phyloP scores from a whole-genome alignment of 1,284 basidiomycete species.

The Ceratobasidium sp. region DNA sequence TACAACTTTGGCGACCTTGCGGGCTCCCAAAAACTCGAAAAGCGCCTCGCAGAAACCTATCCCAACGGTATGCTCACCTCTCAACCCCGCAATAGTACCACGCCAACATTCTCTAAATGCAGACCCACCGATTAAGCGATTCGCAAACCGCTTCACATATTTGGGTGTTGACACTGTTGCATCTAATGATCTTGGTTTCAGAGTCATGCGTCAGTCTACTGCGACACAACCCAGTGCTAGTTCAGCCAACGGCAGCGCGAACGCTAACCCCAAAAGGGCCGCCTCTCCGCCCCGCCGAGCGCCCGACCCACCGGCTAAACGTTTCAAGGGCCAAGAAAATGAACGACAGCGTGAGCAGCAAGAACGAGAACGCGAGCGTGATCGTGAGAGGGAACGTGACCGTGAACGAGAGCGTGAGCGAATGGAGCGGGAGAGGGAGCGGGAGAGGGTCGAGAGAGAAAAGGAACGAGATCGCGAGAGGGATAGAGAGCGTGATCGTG shows the following conservation, averaged over 20 bases:
- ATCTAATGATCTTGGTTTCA: slow-evolving; percentile 85
- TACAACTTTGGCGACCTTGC: slow-evolving; percentile 95
- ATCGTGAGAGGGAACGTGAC: slow-evolving; percentile 58
- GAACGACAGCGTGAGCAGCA: slow-evolving; percentile 56
- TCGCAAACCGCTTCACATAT: slow-evolving; percentile 92
- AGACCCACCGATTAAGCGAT: slow-evolving; percentile 92
- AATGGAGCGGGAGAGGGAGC: slow-evolving; percentile 60
- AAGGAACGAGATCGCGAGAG: slow-evolving; percentile 58
- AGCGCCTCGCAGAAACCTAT: slow-evolving; percentile 88
- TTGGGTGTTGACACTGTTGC: slow-evolving; percentile 90
- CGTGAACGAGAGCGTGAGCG: slow-evolving; percentile 61
- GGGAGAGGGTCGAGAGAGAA: slow-evolving; percentile 63
- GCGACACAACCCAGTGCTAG: slow-evolving; percentile 50
- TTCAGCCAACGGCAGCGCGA: slow-evolving; percentile 24
- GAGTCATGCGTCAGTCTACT: slow-evolving; percentile 42
- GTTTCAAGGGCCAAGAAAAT: slow-evolving; percentile 60
- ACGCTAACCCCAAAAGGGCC: slow-evolving; percentile 44
- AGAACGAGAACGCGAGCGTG: slow-evolving; percentile 65
- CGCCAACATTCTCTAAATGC: background rate
- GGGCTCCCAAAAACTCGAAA: slow-evolving; percentile 89
- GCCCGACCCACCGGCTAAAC: slow-evolving; percentile 64
- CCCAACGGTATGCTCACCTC: slow-evolving; percentile 72
- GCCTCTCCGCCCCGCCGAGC: slow-evolving; percentile 61
- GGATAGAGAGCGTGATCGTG: slow-evolving; percentile 61
- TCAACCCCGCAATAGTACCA: slow-evolving; percentile 5